A percentile compares a stretch with the other conserved stretches of the same genome.
Conservation (phyloP, 1,284 basidiomycete species). For the Phaffia rhodozyma region DNA sequence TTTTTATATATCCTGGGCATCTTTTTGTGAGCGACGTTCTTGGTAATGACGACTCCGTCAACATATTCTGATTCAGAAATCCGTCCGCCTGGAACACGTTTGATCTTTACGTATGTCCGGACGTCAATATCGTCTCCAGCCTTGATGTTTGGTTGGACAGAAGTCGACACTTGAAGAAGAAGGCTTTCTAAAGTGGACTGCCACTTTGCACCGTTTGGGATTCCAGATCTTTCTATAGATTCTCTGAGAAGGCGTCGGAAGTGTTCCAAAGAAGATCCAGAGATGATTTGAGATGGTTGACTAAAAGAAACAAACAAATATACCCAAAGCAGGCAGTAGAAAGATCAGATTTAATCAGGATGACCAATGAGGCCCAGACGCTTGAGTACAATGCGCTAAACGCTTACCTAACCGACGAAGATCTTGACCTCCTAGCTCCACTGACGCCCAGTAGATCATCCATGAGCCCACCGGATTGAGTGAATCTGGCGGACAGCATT, state of each 20-base stretch:
- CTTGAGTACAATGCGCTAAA: neutral
- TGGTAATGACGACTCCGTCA: slow-evolving; percentile 92
- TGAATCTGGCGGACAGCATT: too few relatives aligned
- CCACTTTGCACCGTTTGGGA: slow-evolving; percentile 72
- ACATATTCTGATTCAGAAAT: slow-evolving; percentile 93
- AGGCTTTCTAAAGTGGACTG: slow-evolving; percentile 67
- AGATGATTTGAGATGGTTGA: slow-evolving; percentile 1
- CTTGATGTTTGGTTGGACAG: slow-evolving; percentile 35
- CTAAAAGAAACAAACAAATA: neutral
- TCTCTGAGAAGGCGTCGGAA: slow-evolving; percentile 79
- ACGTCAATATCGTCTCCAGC: slow-evolving; percentile 79
- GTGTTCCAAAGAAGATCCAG: slow-evolving; percentile 66
- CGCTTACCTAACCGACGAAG: neutral
- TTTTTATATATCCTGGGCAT: slow-evolving; percentile 59
- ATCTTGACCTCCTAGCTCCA: neutral
- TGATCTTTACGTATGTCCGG: slow-evolving; percentile 91
- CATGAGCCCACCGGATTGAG: neutral
- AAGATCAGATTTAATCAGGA: neutral
- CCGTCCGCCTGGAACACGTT: slow-evolving; percentile 89
- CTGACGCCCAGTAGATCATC: neutral
- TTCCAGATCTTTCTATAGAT: slow-evolving; percentile 47
- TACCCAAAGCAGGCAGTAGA: neutral
- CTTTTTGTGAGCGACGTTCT: slow-evolving; percentile 92
- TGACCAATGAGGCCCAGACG: neutral
- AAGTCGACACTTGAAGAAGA: slow-evolving; percentile 32